These are phyloP conservation scores for Nymphaea colorata DNA, from an alignment of 164 flowering plant species.

Conservation along the genomic window DNA sequence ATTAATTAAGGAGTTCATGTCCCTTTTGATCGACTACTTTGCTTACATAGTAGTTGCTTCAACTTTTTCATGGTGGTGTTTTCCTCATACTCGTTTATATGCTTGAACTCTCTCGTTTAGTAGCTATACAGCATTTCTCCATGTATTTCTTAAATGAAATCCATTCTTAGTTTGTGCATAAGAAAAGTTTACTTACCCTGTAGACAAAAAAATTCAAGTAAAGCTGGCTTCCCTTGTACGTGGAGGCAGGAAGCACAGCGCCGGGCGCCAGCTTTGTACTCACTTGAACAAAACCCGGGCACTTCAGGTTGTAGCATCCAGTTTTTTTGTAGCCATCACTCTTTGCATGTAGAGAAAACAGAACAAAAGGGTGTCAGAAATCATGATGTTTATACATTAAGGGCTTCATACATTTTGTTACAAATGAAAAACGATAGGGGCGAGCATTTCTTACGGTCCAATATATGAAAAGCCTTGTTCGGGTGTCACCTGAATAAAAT, in stretches of 20 bases:
- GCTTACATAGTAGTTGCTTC: too few relatives aligned
- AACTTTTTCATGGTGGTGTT: too few relatives aligned
- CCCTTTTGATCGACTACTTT: too few relatives aligned
- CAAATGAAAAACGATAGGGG: neutral
- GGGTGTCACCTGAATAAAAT: neutral
- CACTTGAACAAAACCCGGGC: neutral
- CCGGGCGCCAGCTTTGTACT: neutral
- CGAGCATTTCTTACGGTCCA: neutral
- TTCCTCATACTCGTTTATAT: too few relatives aligned
- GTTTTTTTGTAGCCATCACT: neutral
- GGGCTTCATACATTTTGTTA: neutral
- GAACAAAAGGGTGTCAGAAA: neutral
- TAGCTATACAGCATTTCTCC: too few relatives aligned
- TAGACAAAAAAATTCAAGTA: neutral
- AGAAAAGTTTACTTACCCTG: neutral
- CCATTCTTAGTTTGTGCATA: too few relatives aligned
- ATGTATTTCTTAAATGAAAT: too few relatives aligned
- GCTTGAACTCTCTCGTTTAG: too few relatives aligned
- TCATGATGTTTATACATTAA: neutral
- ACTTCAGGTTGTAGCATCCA: neutral
- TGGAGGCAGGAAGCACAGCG: neutral
- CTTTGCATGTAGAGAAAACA: neutral
- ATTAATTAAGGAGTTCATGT: too few relatives aligned
- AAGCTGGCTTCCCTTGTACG: neutral
- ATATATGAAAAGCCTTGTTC: neutral